phyloP scores from a whole-genome alignment of 257 asterid genomes.

The Thymus quinquecostatus region DNA sequence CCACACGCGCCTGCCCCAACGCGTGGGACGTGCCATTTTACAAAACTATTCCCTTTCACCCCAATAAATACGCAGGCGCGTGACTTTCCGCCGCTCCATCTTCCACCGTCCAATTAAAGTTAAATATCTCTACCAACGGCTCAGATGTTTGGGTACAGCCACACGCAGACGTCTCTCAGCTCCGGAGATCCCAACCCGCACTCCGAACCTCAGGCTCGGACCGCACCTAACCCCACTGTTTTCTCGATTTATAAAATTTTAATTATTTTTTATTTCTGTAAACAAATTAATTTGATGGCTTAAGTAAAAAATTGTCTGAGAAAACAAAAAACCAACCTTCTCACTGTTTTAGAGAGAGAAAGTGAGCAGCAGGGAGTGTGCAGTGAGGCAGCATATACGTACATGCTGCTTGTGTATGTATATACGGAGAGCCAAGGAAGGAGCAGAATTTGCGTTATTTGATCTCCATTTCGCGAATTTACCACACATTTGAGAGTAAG shows the following conservation, averaged over 20 bases:
- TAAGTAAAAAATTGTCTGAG: conserved; percentile 37
- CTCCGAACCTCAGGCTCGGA: conserved; percentile 41
- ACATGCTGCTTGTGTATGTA: conserved; percentile 21
- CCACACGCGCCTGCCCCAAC: conserved; percentile 30
- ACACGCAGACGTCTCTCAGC: conserved; percentile 42
- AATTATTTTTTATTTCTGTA: conserved; percentile 19
- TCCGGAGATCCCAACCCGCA: conserved; percentile 36
- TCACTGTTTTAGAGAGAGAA: conserved; percentile 55
- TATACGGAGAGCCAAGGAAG: conserved; percentile 34
- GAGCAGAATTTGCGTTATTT: conserved; percentile 39
- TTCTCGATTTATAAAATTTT: background rate
- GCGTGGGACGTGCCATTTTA: conserved; percentile 31
- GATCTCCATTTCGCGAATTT: conserved; percentile 52
- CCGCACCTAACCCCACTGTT: conserved; percentile 28
- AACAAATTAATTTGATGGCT: conserved; percentile 35
- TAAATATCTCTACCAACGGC: conserved; percentile 48
- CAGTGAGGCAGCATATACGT: conserved; percentile 28
- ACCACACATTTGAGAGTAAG: conserved; percentile 38
- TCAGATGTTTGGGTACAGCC: background rate
- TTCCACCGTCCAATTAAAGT: conserved; percentile 17
- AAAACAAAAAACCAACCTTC: conserved; percentile 32
- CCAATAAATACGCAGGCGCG: conserved; percentile 22
- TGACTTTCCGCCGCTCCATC: conserved; percentile 19
- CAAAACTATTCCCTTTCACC: conserved; percentile 16
- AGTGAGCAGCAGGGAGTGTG: conserved; percentile 33